Evolutionary conservation across 768 basidiomycete genomes (phyloP).

Genomic region (Xerocomellus dryophilus): DNA sequence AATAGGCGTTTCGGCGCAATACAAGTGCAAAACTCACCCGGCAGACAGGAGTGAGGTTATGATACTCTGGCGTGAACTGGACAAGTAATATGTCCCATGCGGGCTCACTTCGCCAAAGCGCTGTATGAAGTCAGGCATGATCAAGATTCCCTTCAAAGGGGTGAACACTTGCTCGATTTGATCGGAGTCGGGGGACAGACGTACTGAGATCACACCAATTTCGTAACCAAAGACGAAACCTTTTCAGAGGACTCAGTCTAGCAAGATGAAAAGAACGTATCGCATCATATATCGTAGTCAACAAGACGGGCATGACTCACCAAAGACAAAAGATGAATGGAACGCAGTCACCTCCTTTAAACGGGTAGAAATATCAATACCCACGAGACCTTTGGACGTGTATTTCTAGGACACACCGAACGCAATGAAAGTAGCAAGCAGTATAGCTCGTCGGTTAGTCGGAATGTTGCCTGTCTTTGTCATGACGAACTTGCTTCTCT

Average conservation of each 20-base stretch:
- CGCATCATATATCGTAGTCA: neutral
- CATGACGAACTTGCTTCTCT: neutral
- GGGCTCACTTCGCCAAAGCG: slow-evolving; percentile 10
- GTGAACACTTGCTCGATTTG: neutral
- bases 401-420: slow-evolving; percentile 8
- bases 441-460: slow-evolving; percentile 10
- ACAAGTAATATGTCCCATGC: slow-evolving; percentile 13
- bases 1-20: too few species aligned
- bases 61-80: slow-evolving; percentile 18
- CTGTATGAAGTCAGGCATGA: slow-evolving; percentile 15
- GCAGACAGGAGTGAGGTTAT: slow-evolving; percentile 18
- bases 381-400: neutral
- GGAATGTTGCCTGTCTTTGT: slow-evolving; percentile 1
- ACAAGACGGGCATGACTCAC: neutral
- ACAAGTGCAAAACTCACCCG: neutral
- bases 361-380: neutral
- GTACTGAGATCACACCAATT: slow-evolving; percentile 16
- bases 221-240: slow-evolving; percentile 16
- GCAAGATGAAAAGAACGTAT: neutral
- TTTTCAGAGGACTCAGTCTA: slow-evolving; percentile 4
- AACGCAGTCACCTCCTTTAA: slow-evolving; percentile 8
- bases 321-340: neutral
- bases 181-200: neutral
- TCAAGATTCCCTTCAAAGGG: slow-evolving; percentile 8
- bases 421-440: slow-evolving; percentile 15